Base-by-base conservation (phyloP, 345 rosid species). In the Heritiera littoralis region DNA sequence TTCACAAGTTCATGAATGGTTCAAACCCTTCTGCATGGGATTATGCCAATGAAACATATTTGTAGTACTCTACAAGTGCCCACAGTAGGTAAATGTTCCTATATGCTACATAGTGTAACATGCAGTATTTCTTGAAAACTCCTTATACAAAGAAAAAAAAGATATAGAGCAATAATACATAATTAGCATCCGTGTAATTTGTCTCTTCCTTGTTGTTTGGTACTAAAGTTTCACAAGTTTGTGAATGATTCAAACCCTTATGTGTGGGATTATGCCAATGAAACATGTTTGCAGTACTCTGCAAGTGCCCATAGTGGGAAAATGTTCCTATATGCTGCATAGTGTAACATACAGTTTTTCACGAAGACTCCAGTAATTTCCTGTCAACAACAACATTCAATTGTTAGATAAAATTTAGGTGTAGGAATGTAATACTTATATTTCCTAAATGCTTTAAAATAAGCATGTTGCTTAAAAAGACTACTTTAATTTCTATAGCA, bases 291-390 rank as follows among this genome's bases (percentile, higher is more conserved):
- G 28, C 28, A 23, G 28, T 23, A 23, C 28, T 23, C 28, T 23
- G 28, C 28, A 23, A 23, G 28, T 23, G 28, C 28, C 28, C 28
- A 23, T 0, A 23, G 28, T 23, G 28, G 28, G 28, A 23, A 23
- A 23, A 23, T 23, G 28, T 23, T 23, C 28, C 28, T 23, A 23
- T 23, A 23, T 23, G 0, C 28, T 23, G 28, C 0, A 23, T 23
- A 23, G 28, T 23, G 43, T 41, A 41, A 41, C 43, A 41, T 41
- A 5, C 43, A 41, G 84, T 91, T 92, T 86, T 86, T 89, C 89
- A 83, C 89, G 84, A 91, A 91, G 20, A 91, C 95, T 32, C 97
- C 92, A 46, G 90, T 91, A 78, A 92, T 83, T 82, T 92, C 93
- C 95, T 91, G 52, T 14, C 7, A 32, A 1, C 0, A 72, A 32